These are phyloP conservation scores for Hyphodiscus hymeniophilus DNA, from an alignment of 495 filamentous ascomycete species.

Conservation along the genomic window DNA sequence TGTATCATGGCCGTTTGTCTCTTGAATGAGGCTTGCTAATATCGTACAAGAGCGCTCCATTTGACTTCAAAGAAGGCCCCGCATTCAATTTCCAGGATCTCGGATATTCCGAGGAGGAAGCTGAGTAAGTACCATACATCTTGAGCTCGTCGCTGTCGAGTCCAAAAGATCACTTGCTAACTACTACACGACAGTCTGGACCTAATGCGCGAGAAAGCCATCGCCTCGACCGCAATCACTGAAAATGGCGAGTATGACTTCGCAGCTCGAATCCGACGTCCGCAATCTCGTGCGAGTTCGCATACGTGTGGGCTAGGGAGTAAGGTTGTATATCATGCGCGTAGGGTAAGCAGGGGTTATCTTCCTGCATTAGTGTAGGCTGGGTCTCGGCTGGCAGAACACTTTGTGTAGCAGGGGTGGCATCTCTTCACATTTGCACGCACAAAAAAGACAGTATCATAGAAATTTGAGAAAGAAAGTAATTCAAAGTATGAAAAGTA, in stretches of 20 bases:
- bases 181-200: constrained; percentile 10
- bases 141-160: not conserved
- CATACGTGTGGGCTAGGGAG: constrained; percentile 8
- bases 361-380: not conserved
- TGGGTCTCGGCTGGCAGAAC: too few species aligned
- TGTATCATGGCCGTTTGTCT: too few species aligned
- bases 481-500: too few species aligned
- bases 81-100: constrained; percentile 9
- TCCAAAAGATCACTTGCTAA: not conserved
- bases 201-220: constrained; percentile 20
- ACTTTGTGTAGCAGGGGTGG: too few species aligned
- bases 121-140: constrained; percentile 13
- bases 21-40: not conserved
- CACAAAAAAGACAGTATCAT: too few species aligned
- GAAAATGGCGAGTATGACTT: constrained; percentile 11
- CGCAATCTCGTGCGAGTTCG: constrained; percentile 4
- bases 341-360: constrained; percentile 11
- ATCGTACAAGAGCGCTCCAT: constrained; percentile 9
- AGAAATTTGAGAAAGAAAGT: too few species aligned
- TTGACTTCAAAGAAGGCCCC: constrained; percentile 19
- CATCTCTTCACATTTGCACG: too few species aligned
- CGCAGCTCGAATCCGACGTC: not conserved
- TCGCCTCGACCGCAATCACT: constrained; percentile 16
- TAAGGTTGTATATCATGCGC: constrained; percentile 5
- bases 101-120: constrained; percentile 18